Conservation (phyloP, 2,329 filamentous ascomycete species). For the Trichoderma guizhouense region DNA sequence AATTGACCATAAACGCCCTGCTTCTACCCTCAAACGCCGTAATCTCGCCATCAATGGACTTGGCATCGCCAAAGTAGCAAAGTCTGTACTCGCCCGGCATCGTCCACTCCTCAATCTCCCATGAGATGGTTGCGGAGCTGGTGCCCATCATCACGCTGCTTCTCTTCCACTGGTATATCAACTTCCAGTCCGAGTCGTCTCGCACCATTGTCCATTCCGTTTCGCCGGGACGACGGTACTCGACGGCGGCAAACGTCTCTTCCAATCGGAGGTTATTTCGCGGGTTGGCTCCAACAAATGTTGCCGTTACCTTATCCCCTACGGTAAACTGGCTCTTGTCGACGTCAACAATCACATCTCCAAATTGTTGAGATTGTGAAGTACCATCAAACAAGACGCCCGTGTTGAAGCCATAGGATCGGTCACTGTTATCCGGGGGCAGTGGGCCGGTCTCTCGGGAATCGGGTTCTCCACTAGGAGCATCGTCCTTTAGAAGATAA, state of each 20-base stretch:
- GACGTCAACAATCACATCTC: constrained; percentile 58
- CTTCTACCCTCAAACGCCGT: constrained; percentile 67
- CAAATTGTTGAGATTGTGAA: constrained; percentile 64
- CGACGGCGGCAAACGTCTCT: constrained; percentile 72
- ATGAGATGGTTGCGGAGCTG: constrained; percentile 71
- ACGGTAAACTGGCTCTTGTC: constrained; percentile 44
- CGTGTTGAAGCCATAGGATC: constrained; percentile 73
- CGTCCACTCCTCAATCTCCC: constrained; percentile 68
- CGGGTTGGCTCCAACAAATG: constrained; percentile 83
- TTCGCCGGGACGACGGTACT: constrained; percentile 38
- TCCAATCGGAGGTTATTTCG: constrained; percentile 80
- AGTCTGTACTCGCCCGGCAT: constrained; percentile 67
- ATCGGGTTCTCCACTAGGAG: constrained; percentile 28
- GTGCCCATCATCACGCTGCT: constrained; percentile 67
- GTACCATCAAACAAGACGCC: constrained; percentile 71
- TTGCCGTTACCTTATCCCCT: constrained; percentile 60
- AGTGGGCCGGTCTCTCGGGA: constrained; percentile 46
- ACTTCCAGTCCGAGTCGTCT: constrained; percentile 78
- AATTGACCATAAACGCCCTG: constrained; percentile 42
- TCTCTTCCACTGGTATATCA: constrained; percentile 76
- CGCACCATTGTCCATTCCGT: constrained; percentile 61
- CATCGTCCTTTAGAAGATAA: constrained; percentile 56
- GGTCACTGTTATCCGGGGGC: constrained; percentile 75
- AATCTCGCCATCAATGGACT: constrained; percentile 60
- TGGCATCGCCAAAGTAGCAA: constrained; percentile 78